Conservation (phyloP, 192 early-diverging fungal genomes). For the Powellomyces hirtus region DNA sequence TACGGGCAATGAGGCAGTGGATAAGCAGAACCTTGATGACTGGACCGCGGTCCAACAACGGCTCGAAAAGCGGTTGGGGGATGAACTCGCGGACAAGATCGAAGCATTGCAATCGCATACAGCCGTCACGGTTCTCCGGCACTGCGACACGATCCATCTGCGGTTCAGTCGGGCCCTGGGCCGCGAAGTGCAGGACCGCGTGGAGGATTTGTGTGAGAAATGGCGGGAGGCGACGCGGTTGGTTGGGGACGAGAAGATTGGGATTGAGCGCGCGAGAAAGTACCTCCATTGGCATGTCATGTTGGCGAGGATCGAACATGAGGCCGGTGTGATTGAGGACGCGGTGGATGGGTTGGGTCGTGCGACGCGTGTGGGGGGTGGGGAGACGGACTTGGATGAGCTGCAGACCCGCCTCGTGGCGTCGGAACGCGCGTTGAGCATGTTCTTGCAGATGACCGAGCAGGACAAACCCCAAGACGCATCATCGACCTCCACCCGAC, state of each 20-base stretch:
- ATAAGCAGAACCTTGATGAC: constrained; percentile 1
- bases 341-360: background rate
- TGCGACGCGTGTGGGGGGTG: background rate
- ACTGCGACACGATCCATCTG: background rate
- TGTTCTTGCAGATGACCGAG: constrained; percentile 15
- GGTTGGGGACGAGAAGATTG: constrained; percentile 6
- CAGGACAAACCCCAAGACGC: constrained; percentile 8
- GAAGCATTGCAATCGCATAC: background rate
- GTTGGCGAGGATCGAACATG: constrained; percentile 3
- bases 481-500: no score
- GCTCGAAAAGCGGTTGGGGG: background rate
- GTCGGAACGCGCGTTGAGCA: background rate
- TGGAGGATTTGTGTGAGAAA: constrained; percentile 6
- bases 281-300: constrained; percentile 17
- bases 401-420: background rate
- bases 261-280: constrained; percentile 4
- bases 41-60: constrained; percentile 2
- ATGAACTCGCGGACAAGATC: background rate
- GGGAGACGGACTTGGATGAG: background rate
- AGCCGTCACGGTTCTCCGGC: background rate
- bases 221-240: constrained; percentile 15
- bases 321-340: background rate
- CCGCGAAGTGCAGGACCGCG: background rate
- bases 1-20: background rate
- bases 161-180: background rate